Conservation (phyloP, 306 rosid species). For the Vachellia collinsii region DNA sequence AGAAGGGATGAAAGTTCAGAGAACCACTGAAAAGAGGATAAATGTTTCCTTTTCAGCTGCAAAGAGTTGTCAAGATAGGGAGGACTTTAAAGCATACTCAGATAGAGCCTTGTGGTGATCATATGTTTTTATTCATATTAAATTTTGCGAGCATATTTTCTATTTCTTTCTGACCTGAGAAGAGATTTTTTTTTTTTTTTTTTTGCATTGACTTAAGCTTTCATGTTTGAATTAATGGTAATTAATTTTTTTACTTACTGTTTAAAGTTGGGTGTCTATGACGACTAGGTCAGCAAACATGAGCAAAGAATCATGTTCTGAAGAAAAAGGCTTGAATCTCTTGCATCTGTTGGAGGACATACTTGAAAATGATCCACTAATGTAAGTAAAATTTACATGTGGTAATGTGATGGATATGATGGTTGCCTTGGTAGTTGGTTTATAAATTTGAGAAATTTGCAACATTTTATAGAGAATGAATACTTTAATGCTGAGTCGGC, state of each 20-base stretch:
- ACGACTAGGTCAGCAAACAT: constrained; percentile 30
- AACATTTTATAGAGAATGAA: constrained; percentile 18
- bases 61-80: background rate
- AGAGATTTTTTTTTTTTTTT: no score
- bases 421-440: constrained; percentile 18
- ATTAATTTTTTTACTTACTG: background rate
- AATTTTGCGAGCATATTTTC: background rate
- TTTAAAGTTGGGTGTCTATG: constrained; percentile 7
- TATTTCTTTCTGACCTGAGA: background rate
- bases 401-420: background rate
- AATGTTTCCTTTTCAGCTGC: background rate
- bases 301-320: constrained; percentile 43
- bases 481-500: constrained; percentile 4
- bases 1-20: background rate
- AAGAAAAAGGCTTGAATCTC: constrained; percentile 45
- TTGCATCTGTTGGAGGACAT: constrained; percentile 65
- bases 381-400: constrained; percentile 53
- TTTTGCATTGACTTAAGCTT: background rate
- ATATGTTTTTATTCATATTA: background rate
- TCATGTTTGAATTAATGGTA: background rate
- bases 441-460: background rate
- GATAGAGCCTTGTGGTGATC: background rate
- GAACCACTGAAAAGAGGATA: background rate
- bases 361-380: constrained; percentile 67
- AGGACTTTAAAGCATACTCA: background rate